phyloP scores from a whole-genome alignment of 2,329 filamentous ascomycete species.

The Colletotrichum gigasporum region DNA sequence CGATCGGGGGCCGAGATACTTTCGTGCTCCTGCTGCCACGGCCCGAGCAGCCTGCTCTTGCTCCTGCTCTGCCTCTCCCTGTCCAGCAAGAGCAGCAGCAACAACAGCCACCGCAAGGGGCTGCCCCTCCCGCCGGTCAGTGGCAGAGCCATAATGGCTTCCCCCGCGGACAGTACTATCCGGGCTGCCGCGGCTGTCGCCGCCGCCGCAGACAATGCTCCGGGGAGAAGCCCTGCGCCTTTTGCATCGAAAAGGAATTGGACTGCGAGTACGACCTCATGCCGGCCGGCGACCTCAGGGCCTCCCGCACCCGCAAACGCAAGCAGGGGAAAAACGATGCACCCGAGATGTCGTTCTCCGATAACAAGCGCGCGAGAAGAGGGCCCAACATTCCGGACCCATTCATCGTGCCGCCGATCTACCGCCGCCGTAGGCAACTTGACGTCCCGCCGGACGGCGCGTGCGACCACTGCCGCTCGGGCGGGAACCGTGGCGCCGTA shows the following conservation, averaged over 20 bases:
- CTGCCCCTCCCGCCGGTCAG: too few relatives aligned
- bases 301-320: background rate
- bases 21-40: too few relatives aligned
- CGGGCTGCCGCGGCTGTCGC: background rate
- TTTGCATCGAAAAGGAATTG: background rate
- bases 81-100: too few relatives aligned
- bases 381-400: background rate
- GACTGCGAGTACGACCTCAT: background rate
- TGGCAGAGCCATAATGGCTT: too few relatives aligned
- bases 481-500: background rate
- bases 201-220: background rate
- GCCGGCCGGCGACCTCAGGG: background rate
- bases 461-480: constrained; percentile 25
- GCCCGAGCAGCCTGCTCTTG: too few relatives aligned
- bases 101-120: too few relatives aligned
- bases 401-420: background rate
- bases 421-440: background rate
- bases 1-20: too few relatives aligned
- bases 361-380: background rate
- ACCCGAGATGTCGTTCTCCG: background rate
- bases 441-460: background rate
- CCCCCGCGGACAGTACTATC: background rate
- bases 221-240: background rate
- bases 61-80: too few relatives aligned
- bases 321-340: too few relatives aligned